A percentile compares a stretch with the other conserved stretches of the same genome.
phyloP scores from a whole-genome alignment of 345 rosid species.

The Zanthoxylum bungeanum region DNA sequence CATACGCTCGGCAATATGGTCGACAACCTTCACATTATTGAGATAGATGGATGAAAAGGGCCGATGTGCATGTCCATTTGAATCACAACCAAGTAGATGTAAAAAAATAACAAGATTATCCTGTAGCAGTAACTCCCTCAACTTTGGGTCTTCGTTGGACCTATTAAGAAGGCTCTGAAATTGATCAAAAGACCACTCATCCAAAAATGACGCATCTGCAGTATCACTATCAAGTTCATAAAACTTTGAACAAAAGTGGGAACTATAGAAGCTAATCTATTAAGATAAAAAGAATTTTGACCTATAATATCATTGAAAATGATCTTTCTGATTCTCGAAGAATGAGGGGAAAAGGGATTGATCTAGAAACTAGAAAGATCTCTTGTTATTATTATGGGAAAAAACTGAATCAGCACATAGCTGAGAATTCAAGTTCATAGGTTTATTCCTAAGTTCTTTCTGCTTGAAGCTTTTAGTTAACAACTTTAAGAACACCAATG shows the following conservation, averaged over 20 bases:
- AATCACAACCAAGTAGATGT: slow-evolving; percentile 97
- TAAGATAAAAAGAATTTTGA: neutral
- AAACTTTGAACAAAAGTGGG: slow-evolving; percentile 18
- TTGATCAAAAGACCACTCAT: slow-evolving; percentile 97
- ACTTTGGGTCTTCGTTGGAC: slow-evolving; percentile 63
- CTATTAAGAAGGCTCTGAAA: slow-evolving; percentile 85
- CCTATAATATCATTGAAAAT: neutral
- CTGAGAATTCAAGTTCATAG: neutral
- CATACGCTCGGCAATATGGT: slow-evolving; percentile 70
- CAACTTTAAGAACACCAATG: neutral
- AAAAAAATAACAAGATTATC: slow-evolving; percentile 87
- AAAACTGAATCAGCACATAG: neutral
- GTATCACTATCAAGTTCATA: slow-evolving; percentile 26
- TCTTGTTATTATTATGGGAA: no score
- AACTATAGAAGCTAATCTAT: neutral
- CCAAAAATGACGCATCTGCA: slow-evolving; percentile 99
- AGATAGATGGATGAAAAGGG: slow-evolving; percentile 92
- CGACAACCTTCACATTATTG: slow-evolving; percentile 93
- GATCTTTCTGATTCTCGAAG: no score
- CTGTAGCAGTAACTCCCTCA: slow-evolving; percentile 73
- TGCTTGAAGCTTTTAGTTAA: neutral
- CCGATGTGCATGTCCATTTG: slow-evolving; percentile 97
- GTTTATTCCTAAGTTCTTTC: neutral
- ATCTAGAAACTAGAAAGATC: no score
- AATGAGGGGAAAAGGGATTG: no score